phyloP scores from a whole-genome alignment of 2,329 filamentous ascomycete genomes.

The Knufia petricola region DNA sequence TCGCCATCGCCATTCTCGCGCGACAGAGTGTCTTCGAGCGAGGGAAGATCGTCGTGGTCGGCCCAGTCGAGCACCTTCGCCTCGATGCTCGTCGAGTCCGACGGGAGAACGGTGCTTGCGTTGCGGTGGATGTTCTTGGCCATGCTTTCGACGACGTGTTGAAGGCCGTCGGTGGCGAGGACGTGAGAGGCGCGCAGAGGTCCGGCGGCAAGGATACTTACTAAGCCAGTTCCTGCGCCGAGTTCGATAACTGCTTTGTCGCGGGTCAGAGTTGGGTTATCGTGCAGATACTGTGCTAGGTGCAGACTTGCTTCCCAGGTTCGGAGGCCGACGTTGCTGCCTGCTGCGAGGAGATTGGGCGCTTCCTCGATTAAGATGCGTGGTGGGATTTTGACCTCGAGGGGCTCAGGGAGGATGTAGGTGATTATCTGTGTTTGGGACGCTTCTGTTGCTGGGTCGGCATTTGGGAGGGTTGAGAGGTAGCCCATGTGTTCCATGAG shows the following conservation, averaged over 20 bases:
- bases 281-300: slow-evolving; percentile 48
- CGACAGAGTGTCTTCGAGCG: slow-evolving; percentile 14
- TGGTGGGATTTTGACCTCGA: slow-evolving; percentile 12
- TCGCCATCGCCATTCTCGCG: slow-evolving; percentile 7
- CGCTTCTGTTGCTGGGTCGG: slow-evolving; percentile 54
- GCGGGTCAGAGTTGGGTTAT: slow-evolving; percentile 9
- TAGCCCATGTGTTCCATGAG: slow-evolving; percentile 60
- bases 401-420: slow-evolving; percentile 16
- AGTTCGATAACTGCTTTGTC: slow-evolving; percentile 53
- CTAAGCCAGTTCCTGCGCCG: slow-evolving; percentile 57
- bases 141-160: slow-evolving; percentile 32
- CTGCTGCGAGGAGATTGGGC: slow-evolving; percentile 19
- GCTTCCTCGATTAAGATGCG: slow-evolving; percentile 21
- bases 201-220: slow-evolving; percentile 55
- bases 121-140: slow-evolving; percentile 31
- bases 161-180: slow-evolving; percentile 54
- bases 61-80: slow-evolving; percentile 17
- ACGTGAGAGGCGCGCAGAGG: slow-evolving; percentile 46
- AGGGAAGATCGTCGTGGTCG: slow-evolving; percentile 7
- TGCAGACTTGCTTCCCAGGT: slow-evolving; percentile 63
- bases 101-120: slow-evolving; percentile 7
- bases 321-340: slow-evolving; percentile 54
- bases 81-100: background rate
- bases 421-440: slow-evolving; percentile 40
- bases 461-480: slow-evolving; percentile 54